A percentile compares a stretch with the other conserved stretches of the same genome.
phyloP scores from a whole-genome alignment of 257 asterid genomes.

The Solanum corneliomulleri region DNA sequence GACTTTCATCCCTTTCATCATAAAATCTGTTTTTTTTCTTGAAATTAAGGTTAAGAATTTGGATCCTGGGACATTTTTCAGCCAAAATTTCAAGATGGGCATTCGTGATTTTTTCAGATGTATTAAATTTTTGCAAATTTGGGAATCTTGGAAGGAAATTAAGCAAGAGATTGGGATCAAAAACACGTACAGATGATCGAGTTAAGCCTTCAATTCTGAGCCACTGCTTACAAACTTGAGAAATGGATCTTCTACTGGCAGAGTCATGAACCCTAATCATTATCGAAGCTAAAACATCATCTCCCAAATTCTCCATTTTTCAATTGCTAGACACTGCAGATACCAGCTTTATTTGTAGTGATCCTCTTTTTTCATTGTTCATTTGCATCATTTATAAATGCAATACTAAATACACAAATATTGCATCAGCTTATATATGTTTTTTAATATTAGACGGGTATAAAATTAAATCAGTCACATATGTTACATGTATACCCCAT shows the following conservation, averaged over 20 bases:
- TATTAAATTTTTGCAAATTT: constrained; percentile 5
- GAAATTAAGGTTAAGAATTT: constrained; percentile 7
- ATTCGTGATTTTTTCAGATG: constrained; percentile 5
- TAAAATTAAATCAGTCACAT: too few relatives aligned
- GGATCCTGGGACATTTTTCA: constrained; percentile 14
- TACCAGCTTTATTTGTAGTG: not conserved
- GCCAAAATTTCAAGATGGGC: constrained; percentile 6
- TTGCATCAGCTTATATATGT: too few relatives aligned
- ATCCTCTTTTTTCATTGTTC: not conserved
- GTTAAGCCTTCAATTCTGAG: constrained; percentile 10
- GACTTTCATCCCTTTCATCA: not conserved
- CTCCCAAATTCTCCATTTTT: constrained; percentile 13
- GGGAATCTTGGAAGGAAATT: constrained; percentile 21
- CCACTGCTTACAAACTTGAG: constrained; percentile 23
- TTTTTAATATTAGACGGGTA: too few relatives aligned
- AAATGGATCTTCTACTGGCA: constrained; percentile 10
- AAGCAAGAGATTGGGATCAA: constrained; percentile 5
- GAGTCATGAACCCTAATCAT: not conserved
- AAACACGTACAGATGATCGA: constrained; percentile 7
- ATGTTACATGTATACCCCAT: too few relatives aligned
- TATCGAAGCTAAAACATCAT: constrained; percentile 13
- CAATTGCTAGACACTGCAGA: not conserved
- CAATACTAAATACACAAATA: too few relatives aligned
- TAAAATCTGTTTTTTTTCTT: not conserved
- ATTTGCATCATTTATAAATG: not conserved